phyloP scores from a whole-genome alignment of 179 eudicot genomes.

The Corrigiola litoralis region DNA sequence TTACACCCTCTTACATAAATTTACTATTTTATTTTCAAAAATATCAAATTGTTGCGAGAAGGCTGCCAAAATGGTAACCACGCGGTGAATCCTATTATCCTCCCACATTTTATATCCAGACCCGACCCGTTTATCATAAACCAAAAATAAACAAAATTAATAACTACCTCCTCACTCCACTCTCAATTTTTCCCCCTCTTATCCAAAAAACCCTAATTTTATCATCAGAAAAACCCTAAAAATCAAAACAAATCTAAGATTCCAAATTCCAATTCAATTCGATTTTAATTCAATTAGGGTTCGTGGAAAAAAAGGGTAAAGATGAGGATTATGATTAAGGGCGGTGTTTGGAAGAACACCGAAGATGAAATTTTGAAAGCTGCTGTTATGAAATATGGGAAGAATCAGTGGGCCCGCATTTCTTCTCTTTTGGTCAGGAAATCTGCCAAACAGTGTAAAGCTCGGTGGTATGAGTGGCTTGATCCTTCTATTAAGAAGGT shows the following conservation, averaged over 20 bases:
- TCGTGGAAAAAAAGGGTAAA: slow-evolving; percentile 15
- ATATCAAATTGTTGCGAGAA: no score
- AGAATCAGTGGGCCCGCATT: slow-evolving; percentile 96
- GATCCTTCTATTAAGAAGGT: slow-evolving; percentile 98
- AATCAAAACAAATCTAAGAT: background rate
- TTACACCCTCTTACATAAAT: no score
- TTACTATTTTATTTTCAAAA: no score
- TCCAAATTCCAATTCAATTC: slow-evolving; percentile 9
- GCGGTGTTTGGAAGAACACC: slow-evolving; percentile 99
- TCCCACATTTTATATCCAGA: no score
- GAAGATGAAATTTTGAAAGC: slow-evolving; percentile 96
- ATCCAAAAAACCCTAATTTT: no score
- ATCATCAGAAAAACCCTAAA: no score
- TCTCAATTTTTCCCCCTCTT: no score
- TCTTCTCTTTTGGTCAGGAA: slow-evolving; percentile 84
- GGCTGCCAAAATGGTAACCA: no score
- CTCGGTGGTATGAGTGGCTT: slow-evolving; percentile 99
- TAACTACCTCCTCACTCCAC: no score
- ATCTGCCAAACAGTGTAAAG: slow-evolving; percentile 99
- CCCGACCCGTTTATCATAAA: no score
- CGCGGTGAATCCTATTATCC: no score
- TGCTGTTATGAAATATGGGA: slow-evolving; percentile 96
- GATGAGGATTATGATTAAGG: slow-evolving; percentile 99
- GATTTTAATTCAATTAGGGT: background rate
- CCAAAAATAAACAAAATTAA: no score